Evolutionary conservation across 1,139 yeast genomes (phyloP).

Genomic region (Yamadazyma blattariae): DNA sequence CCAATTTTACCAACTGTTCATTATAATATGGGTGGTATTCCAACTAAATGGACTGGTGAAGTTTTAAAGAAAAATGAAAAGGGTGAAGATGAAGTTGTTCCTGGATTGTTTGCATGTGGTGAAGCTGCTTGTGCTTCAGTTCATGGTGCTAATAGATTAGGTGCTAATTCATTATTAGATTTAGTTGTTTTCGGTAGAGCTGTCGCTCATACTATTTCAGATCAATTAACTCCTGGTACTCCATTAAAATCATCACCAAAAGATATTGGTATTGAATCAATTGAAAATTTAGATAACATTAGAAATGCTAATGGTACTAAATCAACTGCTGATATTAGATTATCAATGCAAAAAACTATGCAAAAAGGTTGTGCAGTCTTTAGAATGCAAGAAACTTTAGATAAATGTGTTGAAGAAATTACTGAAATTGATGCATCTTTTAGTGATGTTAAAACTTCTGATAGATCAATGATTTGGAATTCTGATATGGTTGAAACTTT

Average conservation of each 20-base stretch:
- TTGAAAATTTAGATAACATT: conserved; percentile 83
- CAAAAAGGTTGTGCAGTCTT: conserved; percentile 96
- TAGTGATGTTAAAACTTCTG: conserved; percentile 73
- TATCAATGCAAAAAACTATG: conserved; percentile 93
- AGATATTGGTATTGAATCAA: conserved; percentile 85
- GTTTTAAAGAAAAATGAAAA: conserved; percentile 78
- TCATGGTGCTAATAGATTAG: conserved; percentile 98
- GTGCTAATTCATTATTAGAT: conserved; percentile 98
- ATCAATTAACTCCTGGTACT: conserved; percentile 79
- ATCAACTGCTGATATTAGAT: conserved; percentile 85
- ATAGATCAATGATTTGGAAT: conserved; percentile 98
- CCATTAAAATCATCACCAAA: conserved; percentile 77
- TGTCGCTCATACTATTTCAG: conserved; percentile 88
- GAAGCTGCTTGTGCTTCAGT: conserved; percentile 99
- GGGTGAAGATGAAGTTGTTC: conserved; percentile 89
- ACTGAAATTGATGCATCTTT: conserved; percentile 72
- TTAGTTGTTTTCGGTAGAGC: conserved; percentile 98
- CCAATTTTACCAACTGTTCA: conserved; percentile 98
- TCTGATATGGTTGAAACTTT: conserved; percentile 94
- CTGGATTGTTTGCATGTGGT: conserved; percentile 97
- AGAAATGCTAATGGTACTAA: conserved; percentile 83
- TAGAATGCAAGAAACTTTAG: conserved; percentile 90
- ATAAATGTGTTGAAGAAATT: conserved; percentile 85
- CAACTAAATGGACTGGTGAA: conserved; percentile 97
- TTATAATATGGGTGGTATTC: conserved; percentile 99